Base-by-base conservation (phyloP, 75 land plant genomes). In the Cupressus sempervirens region DNA sequence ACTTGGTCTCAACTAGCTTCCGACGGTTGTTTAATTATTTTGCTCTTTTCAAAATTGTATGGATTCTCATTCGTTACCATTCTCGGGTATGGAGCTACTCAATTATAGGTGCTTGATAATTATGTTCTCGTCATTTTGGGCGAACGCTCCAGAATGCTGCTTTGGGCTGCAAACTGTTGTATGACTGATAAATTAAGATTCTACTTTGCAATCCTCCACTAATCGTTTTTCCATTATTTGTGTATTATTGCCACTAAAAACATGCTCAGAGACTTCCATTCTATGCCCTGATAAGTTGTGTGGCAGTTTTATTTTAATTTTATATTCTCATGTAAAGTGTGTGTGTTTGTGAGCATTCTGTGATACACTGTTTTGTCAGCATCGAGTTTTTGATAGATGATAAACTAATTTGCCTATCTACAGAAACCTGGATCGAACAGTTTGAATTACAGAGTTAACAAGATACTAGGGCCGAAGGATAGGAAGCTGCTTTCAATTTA, bases 391-490 rank as follows among this genome's bases (percentile, higher is more conserved):
- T 45, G 81, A 79, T 45, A 43, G n/a, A n/a, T 79, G 26, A 79
- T 40, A 79, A n/a, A 10, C 45, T 79, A 14, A 30, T 3, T 43
- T 79, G 48, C 52, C 1, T 79, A 0, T 79, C 30, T 79, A n/a
- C 81, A 79, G 81, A 79, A 79, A 79, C 81, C 11, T 45, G 50
- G 81, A 79, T 41, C 50, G 30, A 43, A 15, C 29, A 43, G 20
- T 45, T 45, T 23, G 30, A n/a, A 79, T 26, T 43, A 43, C 81
- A 36, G 48, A 1, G 13, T n/a, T 45, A 20, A 9, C 81, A n/a
- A 79, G 29, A 79, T 26, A 43, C 70, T 40, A 67, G 34, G 35
- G 83, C n/a, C 68, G 35, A 54, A 82, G 74, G 74, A 29, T 75
- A 48, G 20, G 20, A 9, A 48, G 35, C 67, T 82, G 68, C 12